Evolutionary conservation across 2,329 filamentous ascomycete species (phyloP), one percentile per base, ranked within the genome.

Genomic region (Beauveria varroae): DNA sequence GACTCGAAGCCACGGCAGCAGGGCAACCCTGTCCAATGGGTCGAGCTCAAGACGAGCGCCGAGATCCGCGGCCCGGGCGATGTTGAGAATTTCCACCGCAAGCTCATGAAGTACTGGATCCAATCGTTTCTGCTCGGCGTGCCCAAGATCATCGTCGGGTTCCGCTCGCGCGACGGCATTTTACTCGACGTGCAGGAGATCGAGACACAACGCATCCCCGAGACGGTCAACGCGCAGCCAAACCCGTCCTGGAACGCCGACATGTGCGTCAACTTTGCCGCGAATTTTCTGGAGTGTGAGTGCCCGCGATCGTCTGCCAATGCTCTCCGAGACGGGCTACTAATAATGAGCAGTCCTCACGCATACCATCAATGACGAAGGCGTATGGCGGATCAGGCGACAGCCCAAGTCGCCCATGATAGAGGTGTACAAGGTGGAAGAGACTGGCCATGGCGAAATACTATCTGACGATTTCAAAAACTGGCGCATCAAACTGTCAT

Each of bases 101-200:
- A 98, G 72, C 81, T 98, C 60, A 84, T 96, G 74, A 96, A 96
- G 70, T 96, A 93, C 76, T 99, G 95, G 95, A 91, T 93, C 16
- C 95, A 98, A 73, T 96, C 90, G 0, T 99, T 96, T 70, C 80
- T 99, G 2, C 86, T 99, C 2, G 93, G 93, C 46, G 93, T 98
- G 1, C 91, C 92, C 0, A 95, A 88, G 66, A 91, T 99, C 65
- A 86, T 97, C 51, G 89, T 99, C 34, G 95, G 95, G 1, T 97
- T 95, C 72, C 86, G 95, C 53, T 87, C 84, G 40, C 84, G 74
- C 20, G 74, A 87, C 60, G 93, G 95, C 8, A 82, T 90, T 58
- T 78, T 99, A 24, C 80, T 81, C 53, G 80, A 84, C 14, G 71
- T 96, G 14, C 85, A 96, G 71, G 90, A 96, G 69, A 83, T 96